These are phyloP conservation scores for Selaginella tamariscina DNA, from an alignment of 75 land plant genomes.

Conservation along the genomic window DNA sequence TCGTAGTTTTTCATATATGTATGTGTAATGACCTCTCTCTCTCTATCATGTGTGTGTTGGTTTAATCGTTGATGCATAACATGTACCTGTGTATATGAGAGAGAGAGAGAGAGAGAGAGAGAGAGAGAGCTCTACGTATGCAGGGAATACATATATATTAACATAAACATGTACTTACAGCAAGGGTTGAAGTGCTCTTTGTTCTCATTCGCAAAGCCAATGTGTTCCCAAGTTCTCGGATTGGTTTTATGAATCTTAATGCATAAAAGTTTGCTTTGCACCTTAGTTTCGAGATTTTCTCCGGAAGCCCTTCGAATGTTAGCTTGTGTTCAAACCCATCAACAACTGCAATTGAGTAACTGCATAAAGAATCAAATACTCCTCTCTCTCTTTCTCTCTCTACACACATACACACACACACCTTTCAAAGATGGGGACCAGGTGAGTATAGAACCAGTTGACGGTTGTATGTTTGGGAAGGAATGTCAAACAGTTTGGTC, in stretches of 20 bases:
- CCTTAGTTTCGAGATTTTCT: constrained; percentile 18
- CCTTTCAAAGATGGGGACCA: constrained; percentile 25
- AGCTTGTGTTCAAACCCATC: constrained; percentile 30
- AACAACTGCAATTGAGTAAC: constrained; percentile 17
- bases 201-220: constrained; percentile 18
- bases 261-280: constrained; percentile 28
- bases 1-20: too few species aligned
- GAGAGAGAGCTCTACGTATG: too few species aligned
- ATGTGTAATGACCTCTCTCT: too few species aligned
- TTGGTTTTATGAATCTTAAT: constrained; percentile 21
- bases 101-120: too few species aligned
- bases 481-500: constrained; percentile 25
- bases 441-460: constrained; percentile 19
- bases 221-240: constrained; percentile 20
- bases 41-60: too few species aligned
- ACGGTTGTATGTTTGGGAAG: constrained; percentile 20
- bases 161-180: too few species aligned
- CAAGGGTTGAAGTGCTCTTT: constrained; percentile 2
- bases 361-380: neutral
- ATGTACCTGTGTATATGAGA: too few species aligned
- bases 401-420: neutral
- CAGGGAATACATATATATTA: too few species aligned
- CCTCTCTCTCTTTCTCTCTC: neutral
- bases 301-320: constrained; percentile 27
- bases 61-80: too few species aligned